phyloP scores from a whole-genome alignment of 495 filamentous ascomycete genomes.

The Platismatia glauca region DNA sequence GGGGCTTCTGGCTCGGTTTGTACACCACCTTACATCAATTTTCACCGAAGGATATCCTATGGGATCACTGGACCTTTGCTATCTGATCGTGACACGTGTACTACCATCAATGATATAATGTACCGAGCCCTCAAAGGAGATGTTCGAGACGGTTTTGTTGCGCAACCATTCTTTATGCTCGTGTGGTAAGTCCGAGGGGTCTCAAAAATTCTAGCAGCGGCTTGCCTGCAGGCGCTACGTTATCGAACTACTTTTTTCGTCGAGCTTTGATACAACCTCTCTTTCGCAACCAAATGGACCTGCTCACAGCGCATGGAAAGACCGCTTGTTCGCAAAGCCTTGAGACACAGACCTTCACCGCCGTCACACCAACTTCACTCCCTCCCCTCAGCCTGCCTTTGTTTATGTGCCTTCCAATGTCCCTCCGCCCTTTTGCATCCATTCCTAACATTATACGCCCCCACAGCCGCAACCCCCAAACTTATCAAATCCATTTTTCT shows the following conservation, averaged over 20 bases:
- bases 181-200: neutral
- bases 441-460: slow-evolving; percentile 18
- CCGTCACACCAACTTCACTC: neutral
- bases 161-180: neutral
- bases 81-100: neutral
- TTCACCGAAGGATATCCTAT: neutral
- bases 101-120: neutral
- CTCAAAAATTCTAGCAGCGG: neutral
- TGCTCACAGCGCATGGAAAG: neutral
- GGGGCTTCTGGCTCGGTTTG: neutral
- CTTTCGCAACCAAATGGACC: neutral
- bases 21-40: neutral
- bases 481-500: slow-evolving; percentile 17
- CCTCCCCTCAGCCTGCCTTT: neutral
- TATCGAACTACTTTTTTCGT: neutral
- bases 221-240: neutral
- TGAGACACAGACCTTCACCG: neutral
- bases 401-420: neutral
- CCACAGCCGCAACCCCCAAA: slow-evolving; percentile 20
- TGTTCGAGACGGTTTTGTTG: neutral
- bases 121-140: neutral
- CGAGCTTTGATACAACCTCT: neutral
- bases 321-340: neutral
- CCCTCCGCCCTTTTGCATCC: slow-evolving; percentile 20
- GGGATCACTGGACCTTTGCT: neutral